phyloP scores from a whole-genome alignment of 495 filamentous ascomycete genomes.

The Penicillium macrosclerotiorum region DNA sequence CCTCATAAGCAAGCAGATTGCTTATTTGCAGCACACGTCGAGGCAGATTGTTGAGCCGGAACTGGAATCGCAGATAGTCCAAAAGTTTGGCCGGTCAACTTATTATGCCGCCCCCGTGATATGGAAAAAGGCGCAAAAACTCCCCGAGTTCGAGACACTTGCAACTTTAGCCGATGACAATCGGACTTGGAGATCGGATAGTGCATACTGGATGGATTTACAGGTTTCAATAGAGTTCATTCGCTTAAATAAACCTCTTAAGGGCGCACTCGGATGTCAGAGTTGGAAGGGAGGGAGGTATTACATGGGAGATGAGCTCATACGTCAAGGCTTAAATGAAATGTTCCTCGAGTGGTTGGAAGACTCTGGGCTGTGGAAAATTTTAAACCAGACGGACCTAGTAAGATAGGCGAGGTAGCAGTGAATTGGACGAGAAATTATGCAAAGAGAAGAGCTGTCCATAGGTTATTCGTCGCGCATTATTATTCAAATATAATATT shows the following conservation, averaged over 20 bases:
- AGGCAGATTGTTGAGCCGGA: slow-evolving; percentile 15
- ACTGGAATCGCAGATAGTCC: slow-evolving; percentile 2
- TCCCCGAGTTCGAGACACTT: slow-evolving; percentile 14
- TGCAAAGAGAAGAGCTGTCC: no score
- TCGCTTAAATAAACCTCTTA: slow-evolving; percentile 5
- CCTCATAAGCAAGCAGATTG: slow-evolving; percentile 14
- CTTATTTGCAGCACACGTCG: slow-evolving; percentile 17
- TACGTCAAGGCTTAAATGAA: slow-evolving; percentile 23
- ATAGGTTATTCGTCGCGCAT: no score
- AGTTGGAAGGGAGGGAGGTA: slow-evolving; percentile 5
- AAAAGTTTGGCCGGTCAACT: slow-evolving; percentile 9
- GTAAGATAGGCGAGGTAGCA: no score
- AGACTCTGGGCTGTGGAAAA: slow-evolving; percentile 10
- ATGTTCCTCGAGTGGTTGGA: slow-evolving; percentile 21
- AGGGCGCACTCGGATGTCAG: slow-evolving; percentile 8
- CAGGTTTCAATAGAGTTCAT: slow-evolving; percentile 14
- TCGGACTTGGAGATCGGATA: slow-evolving; percentile 10
- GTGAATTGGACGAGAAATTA: no score
- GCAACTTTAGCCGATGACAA: slow-evolving; percentile 9
- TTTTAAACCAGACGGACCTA: no score
- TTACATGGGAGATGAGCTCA: slow-evolving; percentile 22
- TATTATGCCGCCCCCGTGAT: slow-evolving; percentile 15
- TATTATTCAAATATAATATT: no score
- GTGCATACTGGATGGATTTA: slow-evolving; percentile 16
- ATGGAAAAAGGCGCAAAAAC: slow-evolving; percentile 13